Base-by-base conservation (phyloP, 179 eudicot genomes). In the Carnegiea gigantea region DNA sequence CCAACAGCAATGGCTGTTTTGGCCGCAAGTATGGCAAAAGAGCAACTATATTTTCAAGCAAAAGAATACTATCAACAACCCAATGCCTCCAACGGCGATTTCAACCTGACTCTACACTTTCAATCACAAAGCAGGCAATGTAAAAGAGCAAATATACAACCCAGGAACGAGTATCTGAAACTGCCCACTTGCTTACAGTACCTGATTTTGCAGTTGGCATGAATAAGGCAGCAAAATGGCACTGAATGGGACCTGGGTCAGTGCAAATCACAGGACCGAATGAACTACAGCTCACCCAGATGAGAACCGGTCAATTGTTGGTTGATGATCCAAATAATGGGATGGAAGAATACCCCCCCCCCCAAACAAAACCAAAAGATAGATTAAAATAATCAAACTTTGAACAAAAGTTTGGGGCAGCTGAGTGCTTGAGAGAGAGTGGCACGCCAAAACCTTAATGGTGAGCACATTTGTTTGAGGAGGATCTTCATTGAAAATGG, bases 391-490 rank as follows among this genome's bases (percentile, higher is more conserved):
- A 53, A 2, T 10, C 30, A 26, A 71, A 60, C 1, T 68, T 83
- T 80, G 79, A 70, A 53, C 40, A 24, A 54, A 40, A 23, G 38
- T 33, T 43, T 21, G 33, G 23, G 53, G 48, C 9, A 12, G 59
- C 53, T 76, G 71, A 80, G 20, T 59, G 74, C 49, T 60, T 71
- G 78, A 38, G 71, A 71, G 60, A 38, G 62, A 77, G 80, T 71
- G 83, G 86, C 78, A 71, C 48, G 21, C 78, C 68, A 84, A 43
- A 48, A 71, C 64, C 46, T 71, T 75, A 26, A 38, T 74, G 73
- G 59, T 74, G 73, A 6, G 62, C 43, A 73, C 67, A 77, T 77
- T 74, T 38, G 48, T 64, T 77, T 71, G 81, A 71, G 23, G 21
- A 64, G 51, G 79, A 23, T 62, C 24, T 65, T 78, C 67, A 73